Evolutionary conservation across 2,329 filamentous ascomycete species (phyloP), one percentile per base, ranked within the genome.

Genomic region (Stagonosporopsis cucurbitacearum): DNA sequence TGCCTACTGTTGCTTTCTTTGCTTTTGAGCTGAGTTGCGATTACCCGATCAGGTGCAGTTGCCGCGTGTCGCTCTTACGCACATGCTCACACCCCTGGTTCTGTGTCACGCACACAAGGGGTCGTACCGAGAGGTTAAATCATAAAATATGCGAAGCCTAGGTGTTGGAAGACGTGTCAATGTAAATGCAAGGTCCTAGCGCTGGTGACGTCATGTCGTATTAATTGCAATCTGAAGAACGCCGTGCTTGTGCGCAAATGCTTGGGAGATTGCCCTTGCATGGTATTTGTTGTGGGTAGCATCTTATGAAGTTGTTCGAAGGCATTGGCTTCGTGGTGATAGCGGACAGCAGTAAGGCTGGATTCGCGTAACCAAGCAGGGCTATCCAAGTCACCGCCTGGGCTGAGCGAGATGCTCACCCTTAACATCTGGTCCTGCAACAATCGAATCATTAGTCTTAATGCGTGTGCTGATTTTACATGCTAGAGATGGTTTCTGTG

Each of bases 21-120:
- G 47, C 50, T 50, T 50, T 36, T 33, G 36, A 48, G 57, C 50
- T 58, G 47, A 52, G 43, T 8, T 49, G 19, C 33, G 25, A 32
- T 48, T 57, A 50, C 37, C 48, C 28, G 55, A 55, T 66, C 58
- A 62, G 58, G 61, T 63, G 58, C 57, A 40, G 50, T 49, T 59
- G 52, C 55, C 50, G 23, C 52, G 55, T 57, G 41, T 51, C 32
- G 49, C 50, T 40, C 35, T 47, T 54, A 44, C 55, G 54, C 54
- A 57, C 48, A 57, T 48, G 54, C 48, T 40, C 43, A 48, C 25
- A 20, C 42, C 37, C 32, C 46, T 35, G 30, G 32, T 44, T 48
- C 19, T 47, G 50, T 50, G 56, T 60, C 56, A 57, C 64, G 50
- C 12, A 30, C 36, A 55, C 40, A 33, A 32, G 51, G 49, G 51